Conservation (phyloP, 2,329 filamentous ascomycete species). For the Sporothrix dimorphospora region DNA sequence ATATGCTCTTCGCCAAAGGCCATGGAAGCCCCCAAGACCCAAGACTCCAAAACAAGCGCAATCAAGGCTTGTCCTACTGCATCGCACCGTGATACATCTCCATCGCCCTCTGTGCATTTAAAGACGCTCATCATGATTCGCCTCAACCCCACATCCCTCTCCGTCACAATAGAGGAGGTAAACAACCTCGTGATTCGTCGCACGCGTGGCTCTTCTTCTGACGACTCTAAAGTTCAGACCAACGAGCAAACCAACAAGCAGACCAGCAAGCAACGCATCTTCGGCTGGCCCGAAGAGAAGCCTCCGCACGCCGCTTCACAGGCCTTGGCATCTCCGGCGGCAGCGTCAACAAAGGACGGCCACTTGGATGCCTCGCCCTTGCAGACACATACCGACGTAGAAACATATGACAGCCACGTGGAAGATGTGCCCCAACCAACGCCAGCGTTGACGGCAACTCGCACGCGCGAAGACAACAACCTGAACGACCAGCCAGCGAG, state of each 20-base stretch:
- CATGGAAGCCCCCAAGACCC: neutral
- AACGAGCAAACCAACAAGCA: conserved; percentile 29
- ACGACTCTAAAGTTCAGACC: neutral
- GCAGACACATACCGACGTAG: neutral
- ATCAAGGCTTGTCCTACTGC: neutral
- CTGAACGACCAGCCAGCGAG: neutral
- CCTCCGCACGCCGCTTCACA: neutral
- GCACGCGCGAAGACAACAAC: neutral
- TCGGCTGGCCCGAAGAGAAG: conserved; percentile 34
- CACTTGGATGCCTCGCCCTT: neutral
- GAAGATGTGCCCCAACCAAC: neutral
- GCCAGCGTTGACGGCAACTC: neutral
- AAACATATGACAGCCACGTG: neutral
- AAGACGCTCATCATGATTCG: conserved; percentile 45
- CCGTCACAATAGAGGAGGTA: conserved; percentile 48
- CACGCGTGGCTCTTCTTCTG: neutral
- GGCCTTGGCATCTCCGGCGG: neutral
- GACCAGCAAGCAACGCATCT: neutral
- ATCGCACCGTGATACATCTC: neutral
- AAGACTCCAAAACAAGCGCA: neutral
- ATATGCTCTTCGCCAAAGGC: neutral
- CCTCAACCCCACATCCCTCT: conserved; percentile 45
- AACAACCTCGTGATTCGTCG: conserved; percentile 40
- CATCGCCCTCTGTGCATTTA: neutral
- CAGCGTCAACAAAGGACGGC: neutral